Evolutionary conservation across 768 basidiomycete genomes (phyloP).

Genomic region (Serendipita vermifera): DNA sequence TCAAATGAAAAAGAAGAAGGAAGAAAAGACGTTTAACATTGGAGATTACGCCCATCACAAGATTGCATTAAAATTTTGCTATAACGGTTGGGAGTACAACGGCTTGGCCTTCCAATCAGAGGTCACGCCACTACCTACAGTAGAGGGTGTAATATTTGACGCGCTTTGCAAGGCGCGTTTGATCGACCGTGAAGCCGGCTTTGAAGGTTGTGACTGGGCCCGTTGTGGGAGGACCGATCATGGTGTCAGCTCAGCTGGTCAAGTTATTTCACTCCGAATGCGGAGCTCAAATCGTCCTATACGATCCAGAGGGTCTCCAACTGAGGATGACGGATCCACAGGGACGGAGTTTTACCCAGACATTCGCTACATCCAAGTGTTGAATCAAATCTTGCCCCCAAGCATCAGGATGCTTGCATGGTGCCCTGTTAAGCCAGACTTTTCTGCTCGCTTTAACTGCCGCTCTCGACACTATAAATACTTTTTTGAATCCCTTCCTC

Average conservation of each 20-base stretch:
- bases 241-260: constrained; percentile 88
- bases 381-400: constrained; percentile 79
- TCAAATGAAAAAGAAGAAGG: constrained; percentile 6
- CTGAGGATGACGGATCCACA: constrained; percentile 13
- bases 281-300: constrained; percentile 43
- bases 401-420: constrained; percentile 88
- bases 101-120: constrained; percentile 74
- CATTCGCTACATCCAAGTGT: constrained; percentile 54
- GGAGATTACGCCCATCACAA: constrained; percentile 61
- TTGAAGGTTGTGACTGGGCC: constrained; percentile 83
- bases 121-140: constrained; percentile 68
- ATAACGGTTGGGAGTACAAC: constrained; percentile 83
- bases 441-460: constrained; percentile 86
- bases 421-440: constrained; percentile 68
- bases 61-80: constrained; percentile 87
- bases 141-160: constrained; percentile 74
- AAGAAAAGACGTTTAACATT: constrained; percentile 40
- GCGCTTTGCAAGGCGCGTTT: constrained; percentile 67
- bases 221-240: constrained; percentile 89
- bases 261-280: constrained; percentile 87
- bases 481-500: constrained; percentile 54
- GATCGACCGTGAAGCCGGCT: constrained; percentile 56
- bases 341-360: not conserved
- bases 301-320: not conserved
- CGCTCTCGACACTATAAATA: constrained; percentile 90